A percentile compares a stretch with the other conserved stretches of the same genome.
phyloP scores from a whole-genome alignment of 1,284 basidiomycete species.

The Pterulicium gracile region DNA sequence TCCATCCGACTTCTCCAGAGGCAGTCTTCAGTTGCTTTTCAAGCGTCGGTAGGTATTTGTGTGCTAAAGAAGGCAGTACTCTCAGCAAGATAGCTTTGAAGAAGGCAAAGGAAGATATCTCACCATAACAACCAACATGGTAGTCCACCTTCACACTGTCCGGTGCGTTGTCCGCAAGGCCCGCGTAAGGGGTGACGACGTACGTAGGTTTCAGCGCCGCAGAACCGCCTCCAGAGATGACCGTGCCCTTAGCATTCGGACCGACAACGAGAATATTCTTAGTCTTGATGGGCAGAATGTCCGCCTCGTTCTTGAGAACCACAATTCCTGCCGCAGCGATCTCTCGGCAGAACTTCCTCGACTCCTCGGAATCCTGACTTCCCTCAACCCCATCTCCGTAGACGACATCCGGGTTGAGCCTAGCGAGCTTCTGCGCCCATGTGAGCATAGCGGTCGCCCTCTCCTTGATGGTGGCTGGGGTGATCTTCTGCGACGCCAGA shows the following conservation, averaged over 20 bases:
- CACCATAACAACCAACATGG: conserved; percentile 51
- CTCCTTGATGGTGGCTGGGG: conserved; percentile 39
- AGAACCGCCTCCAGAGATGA: conserved; percentile 67
- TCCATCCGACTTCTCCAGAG: conserved; percentile 45
- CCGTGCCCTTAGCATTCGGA: conserved; percentile 52
- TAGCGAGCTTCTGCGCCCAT: conserved; percentile 50
- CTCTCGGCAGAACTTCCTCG: conserved; percentile 42
- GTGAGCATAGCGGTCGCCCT: conserved; percentile 42
- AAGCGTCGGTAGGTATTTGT: conserved; percentile 52
- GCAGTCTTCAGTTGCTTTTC: conserved; percentile 42
- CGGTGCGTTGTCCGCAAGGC: conserved; percentile 36
- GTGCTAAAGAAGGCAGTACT: conserved; percentile 29
- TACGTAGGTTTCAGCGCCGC: conserved; percentile 64
- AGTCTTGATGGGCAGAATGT: conserved; percentile 46
- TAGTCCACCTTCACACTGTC: conserved; percentile 36
- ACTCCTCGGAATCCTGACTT: conserved; percentile 45
- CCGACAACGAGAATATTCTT: conserved; percentile 66
- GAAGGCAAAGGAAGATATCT: conserved; percentile 11
- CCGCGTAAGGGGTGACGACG: conserved; percentile 53
- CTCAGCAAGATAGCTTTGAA: neutral
- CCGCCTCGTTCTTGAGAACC: conserved; percentile 54
- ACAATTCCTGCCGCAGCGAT: conserved; percentile 58
- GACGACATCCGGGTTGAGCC: conserved; percentile 46
- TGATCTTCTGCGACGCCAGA: conserved; percentile 47
- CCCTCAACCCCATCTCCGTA: conserved; percentile 55